Conservation (phyloP, 2,329 filamentous ascomycete genomes). For the Penicillium palitans region DNA sequence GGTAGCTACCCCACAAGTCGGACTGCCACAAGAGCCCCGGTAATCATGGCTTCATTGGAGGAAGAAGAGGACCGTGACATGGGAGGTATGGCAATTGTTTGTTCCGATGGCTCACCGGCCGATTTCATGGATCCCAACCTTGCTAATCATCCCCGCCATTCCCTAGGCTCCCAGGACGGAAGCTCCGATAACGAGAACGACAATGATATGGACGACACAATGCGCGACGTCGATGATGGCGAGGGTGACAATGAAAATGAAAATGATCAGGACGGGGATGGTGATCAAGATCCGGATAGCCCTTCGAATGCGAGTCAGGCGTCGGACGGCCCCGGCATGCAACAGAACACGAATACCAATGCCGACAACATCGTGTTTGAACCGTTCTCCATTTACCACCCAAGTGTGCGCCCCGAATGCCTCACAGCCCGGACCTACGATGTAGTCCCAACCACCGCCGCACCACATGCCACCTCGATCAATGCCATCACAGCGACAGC, state of each 20-base stretch:
- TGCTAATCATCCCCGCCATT: neutral
- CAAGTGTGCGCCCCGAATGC: conserved; percentile 72
- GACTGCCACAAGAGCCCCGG: neutral
- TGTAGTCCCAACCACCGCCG: conserved; percentile 94
- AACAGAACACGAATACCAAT: conserved; percentile 49
- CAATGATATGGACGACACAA: conserved; percentile 42
- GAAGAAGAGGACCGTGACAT: conserved; percentile 47
- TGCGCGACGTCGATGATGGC: conserved; percentile 45
- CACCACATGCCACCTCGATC: conserved; percentile 91
- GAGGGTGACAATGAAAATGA: conserved; percentile 34
- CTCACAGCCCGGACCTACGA: conserved; percentile 81
- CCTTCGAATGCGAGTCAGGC: conserved; percentile 44
- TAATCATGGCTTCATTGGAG: conserved; percentile 35
- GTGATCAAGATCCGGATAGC: conserved; percentile 41
- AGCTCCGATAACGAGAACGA: conserved; percentile 49
- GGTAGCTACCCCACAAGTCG: neutral
- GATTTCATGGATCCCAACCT: neutral
- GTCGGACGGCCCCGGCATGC: conserved; percentile 39
- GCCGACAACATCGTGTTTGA: conserved; percentile 37
- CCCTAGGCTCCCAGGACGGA: conserved; percentile 49
- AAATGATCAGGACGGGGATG: conserved; percentile 22
- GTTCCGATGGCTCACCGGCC: conserved; percentile 9
- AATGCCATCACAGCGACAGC: conserved; percentile 90
- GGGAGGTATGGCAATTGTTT: conserved; percentile 31
- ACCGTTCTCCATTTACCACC: conserved; percentile 52